Base-by-base conservation (phyloP, 2,329 filamentous ascomycete species). In the Colletotrichum spinosum region DNA sequence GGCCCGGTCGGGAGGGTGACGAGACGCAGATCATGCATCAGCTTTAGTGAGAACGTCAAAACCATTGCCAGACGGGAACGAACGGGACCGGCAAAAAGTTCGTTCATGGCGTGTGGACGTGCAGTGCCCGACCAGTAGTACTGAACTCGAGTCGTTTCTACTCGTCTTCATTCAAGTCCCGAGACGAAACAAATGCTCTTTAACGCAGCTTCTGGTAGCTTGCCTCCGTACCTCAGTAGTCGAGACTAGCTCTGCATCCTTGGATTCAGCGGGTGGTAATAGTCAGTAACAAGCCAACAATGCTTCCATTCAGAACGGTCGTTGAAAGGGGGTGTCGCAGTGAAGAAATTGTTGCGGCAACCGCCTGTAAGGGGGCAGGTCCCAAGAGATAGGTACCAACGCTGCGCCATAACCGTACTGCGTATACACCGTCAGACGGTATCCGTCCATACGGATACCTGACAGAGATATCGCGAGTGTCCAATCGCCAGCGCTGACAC, bases 1-100 rank as follows among this genome's bases (percentile, higher is more conserved):
- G 37, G 58, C 42, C 58, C 62, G 62, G 59, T 56, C 62, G 41
- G 58, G 58, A 62, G 58, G 62, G 62, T 48, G 62, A 65, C 62
- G 58, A 35, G 45, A 48, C 45, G 17, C 15, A 25, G n/a, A 25
- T 25, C 25, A 25, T 25, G 25, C 25, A 25, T 25, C 25, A 25
- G 25, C 25, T 25, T 25, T 5, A 25, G 4, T 25, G 25, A 25
- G 25, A 25, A 25, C 25, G 25, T 25, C 25, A 25, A 25, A 5
- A 25, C 25, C 25, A 25, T 25, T 25, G 25, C 25, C 25, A 17
- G 11, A 44, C 13, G 38, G 52, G 15, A 48, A 48, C 44, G 12
- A 11, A 65, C 48, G 46, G 33, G 33, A 54, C 56, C 51, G 55
- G 39, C 49, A 48, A 25, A 51, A 34, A 34, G 25, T 25, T 25